phyloP scores from a whole-genome alignment of 805 yeast species.

The Kodamaea kakaduensis region DNA sequence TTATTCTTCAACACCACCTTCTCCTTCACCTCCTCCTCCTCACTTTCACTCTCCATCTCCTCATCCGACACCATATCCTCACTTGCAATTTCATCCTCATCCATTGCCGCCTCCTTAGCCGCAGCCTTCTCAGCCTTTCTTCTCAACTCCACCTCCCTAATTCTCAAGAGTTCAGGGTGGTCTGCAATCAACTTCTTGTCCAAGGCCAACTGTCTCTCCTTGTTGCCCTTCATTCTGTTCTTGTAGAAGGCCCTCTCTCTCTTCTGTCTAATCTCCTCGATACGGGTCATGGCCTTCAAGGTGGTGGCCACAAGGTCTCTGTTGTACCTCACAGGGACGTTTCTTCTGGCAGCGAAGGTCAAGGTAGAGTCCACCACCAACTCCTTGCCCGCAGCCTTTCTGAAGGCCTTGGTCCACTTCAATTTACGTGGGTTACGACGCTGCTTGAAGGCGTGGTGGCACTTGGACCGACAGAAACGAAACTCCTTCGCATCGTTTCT shows the following conservation, averaged over 20 bases:
- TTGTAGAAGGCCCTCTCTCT: slow-evolving; percentile 98
- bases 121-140: slow-evolving; percentile 69
- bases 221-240: slow-evolving; percentile 98
- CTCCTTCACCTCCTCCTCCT: slow-evolving; percentile 46
- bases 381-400: slow-evolving; percentile 98
- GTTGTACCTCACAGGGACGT: slow-evolving; percentile 96
- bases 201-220: slow-evolving; percentile 75
- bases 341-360: slow-evolving; percentile 95
- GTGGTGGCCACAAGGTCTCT: slow-evolving; percentile 94
- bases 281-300: slow-evolving; percentile 89
- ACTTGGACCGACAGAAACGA: slow-evolving; percentile 94
- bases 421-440: slow-evolving; percentile 98
- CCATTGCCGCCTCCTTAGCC: slow-evolving; percentile 49
- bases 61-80: slow-evolving; percentile 43
- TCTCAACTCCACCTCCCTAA: slow-evolving; percentile 90
- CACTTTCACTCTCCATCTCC: slow-evolving; percentile 42
- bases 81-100: slow-evolving; percentile 42
- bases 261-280: slow-evolving; percentile 92
- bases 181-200: slow-evolving; percentile 86
- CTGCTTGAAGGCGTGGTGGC: slow-evolving; percentile 96
- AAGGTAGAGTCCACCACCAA: slow-evolving; percentile 95
- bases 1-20: slow-evolving; percentile 65
- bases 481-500: slow-evolving; percentile 98
- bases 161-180: slow-evolving; percentile 83
- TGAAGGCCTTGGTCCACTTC: slow-evolving; percentile 97